These are phyloP conservation scores for Aspergillus piperis DNA, from an alignment of 2,329 filamentous ascomycete species.

Conservation along the genomic window DNA sequence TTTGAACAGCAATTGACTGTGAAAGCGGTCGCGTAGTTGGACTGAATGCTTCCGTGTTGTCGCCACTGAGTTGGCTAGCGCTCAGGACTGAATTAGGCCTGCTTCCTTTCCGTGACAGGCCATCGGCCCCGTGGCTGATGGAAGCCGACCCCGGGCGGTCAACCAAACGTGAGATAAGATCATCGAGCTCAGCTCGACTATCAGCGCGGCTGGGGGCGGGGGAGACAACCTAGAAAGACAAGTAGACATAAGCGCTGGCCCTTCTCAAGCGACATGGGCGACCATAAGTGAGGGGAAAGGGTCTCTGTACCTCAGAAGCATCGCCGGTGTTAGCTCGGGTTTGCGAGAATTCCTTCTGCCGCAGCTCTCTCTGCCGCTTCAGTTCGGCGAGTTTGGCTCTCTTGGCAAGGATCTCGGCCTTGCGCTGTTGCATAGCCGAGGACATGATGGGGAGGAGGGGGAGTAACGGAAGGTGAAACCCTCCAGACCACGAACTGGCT, in stretches of 20 bases:
- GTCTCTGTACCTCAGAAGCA: constrained; percentile 65
- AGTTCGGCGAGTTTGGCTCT: constrained; percentile 96
- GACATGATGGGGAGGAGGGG: constrained; percentile 29
- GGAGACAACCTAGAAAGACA: constrained; percentile 59
- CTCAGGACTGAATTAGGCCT: constrained; percentile 85
- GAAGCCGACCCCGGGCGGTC: constrained; percentile 73
- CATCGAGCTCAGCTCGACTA: constrained; percentile 72
- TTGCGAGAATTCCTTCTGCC: constrained; percentile 72
- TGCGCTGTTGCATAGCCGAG: constrained; percentile 64
- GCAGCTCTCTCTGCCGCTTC: constrained; percentile 84
- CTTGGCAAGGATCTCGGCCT: constrained; percentile 95
- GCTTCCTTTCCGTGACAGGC: constrained; percentile 59
- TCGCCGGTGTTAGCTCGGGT: constrained; percentile 69
- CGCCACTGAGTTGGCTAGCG: constrained; percentile 76
- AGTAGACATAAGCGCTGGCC: constrained; percentile 15
- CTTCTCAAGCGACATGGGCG: not conserved
- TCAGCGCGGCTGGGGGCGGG: constrained; percentile 70
- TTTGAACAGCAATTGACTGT: constrained; percentile 61
- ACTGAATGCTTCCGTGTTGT: constrained; percentile 50
- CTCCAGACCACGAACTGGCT: constrained; percentile 1
- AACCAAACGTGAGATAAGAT: constrained; percentile 79
- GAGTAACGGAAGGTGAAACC: constrained; percentile 13
- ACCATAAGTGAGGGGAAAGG: not conserved
- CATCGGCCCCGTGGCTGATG: constrained; percentile 53
- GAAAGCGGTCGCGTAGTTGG: constrained; percentile 44